Base-by-base conservation (phyloP, 1,139 yeast species). In the Debaryomycetaceae sp. region DNA sequence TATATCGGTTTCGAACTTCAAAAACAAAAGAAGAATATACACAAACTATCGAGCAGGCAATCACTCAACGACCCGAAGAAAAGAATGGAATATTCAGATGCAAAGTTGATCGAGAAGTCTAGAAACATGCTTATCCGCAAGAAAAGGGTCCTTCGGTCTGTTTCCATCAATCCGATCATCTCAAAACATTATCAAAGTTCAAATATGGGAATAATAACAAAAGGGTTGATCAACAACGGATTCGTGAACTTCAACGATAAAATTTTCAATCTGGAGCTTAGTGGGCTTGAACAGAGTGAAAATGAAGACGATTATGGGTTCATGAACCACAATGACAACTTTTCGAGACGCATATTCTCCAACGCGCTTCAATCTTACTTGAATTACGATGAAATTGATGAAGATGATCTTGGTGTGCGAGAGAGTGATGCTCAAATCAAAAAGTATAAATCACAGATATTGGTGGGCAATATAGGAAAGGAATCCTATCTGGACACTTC, bases 1-100 rank as follows among this genome's bases (percentile, higher is more conserved):
- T 80, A 78, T 54, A 80, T 80, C 57, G 83, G 84, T 27, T 80
- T 78, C 53, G 77, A 78, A 50, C 61, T 78, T 45, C 84, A 80
- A 51, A 73, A 76, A 47, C 76, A 73, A 50, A 72, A 71, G 62
- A 66, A 70, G 50, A 72, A 69, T 52, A 66, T 72, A 45, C 66
- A 66, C 51, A 70, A 66, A 49, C 59, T 74, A 42, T 63, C 74
- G n/a, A 68, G 68, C 43, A 68, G 68, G 46, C 73, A 70, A 52
- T 56, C 71, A 31, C 50, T 57, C 43, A 52, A 53, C 44, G 49
- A 54, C 11, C 50, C 50, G 38, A 49, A 47, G 45, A 58, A 49
- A 42, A 53, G 52, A 57, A 61, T 34, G 37, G 83, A 79, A 51
- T 79, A 79, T 53, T 76, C 81, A 3, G 84, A 79, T 62, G 80